phyloP scores from a whole-genome alignment of 2,329 filamentous ascomycete genomes.

The Falciphora oryzae region DNA sequence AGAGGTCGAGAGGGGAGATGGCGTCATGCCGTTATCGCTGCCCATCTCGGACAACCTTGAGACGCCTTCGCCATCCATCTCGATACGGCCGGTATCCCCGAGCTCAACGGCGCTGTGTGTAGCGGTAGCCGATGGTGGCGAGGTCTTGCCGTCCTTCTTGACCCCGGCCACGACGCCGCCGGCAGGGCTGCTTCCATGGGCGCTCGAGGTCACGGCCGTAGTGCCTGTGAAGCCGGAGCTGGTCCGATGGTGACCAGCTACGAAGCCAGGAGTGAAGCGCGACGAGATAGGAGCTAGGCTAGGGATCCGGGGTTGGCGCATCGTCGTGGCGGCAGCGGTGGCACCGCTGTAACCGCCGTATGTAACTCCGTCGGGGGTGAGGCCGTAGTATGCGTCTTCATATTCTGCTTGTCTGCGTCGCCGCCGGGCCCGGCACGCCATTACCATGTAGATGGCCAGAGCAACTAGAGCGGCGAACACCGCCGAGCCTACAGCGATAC shows the following conservation, averaged over 20 bases:
- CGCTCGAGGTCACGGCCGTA: slow-evolving; percentile 3
- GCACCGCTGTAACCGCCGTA: slow-evolving; percentile 18
- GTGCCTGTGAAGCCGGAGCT: slow-evolving; percentile 12
- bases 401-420: slow-evolving; percentile 7
- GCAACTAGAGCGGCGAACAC: slow-evolving; percentile 9
- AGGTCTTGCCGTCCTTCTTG: neutral
- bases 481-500: slow-evolving; percentile 17
- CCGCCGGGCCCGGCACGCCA: slow-evolving; percentile 10
- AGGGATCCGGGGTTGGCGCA: slow-evolving; percentile 8
- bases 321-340: neutral
- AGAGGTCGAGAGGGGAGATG: neutral
- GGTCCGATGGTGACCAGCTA: slow-evolving; percentile 13
- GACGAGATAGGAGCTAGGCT: neutral
- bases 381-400: slow-evolving; percentile 33
- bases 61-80: slow-evolving; percentile 6
- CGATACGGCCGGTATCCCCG: slow-evolving; percentile 4
- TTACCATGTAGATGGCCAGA: slow-evolving; percentile 6
- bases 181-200: slow-evolving; percentile 2
- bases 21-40: neutral
- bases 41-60: neutral
- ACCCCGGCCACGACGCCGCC: neutral
- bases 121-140: neutral
- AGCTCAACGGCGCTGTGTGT: slow-evolving; percentile 1
- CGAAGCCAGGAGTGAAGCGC: neutral
- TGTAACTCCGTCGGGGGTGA: slow-evolving; percentile 20